Conservation (phyloP, 2,329 filamentous ascomycete species). For the Penicillium sp. region DNA sequence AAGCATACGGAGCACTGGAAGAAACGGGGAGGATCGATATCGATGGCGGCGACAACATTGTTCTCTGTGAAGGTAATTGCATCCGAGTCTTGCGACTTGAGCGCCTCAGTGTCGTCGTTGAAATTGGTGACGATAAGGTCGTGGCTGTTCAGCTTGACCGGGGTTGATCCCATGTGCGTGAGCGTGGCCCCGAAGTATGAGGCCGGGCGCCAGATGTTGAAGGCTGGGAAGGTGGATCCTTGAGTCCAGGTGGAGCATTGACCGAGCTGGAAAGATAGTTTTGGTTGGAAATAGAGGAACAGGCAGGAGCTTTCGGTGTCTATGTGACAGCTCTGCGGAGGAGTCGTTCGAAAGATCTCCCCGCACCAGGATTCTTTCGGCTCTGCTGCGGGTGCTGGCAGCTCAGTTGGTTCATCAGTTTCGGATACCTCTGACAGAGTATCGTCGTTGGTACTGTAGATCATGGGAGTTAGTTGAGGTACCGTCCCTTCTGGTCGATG, state of each 20-base stretch:
- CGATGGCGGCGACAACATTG: neutral
- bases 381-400: neutral
- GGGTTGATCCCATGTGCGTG: neutral
- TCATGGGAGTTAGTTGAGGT: neutral
- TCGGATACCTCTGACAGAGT: neutral
- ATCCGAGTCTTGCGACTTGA: neutral
- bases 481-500: neutral
- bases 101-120: neutral
- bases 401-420: neutral
- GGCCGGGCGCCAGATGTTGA: constrained; percentile 5
- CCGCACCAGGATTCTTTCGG: neutral
- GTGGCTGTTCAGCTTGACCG: constrained; percentile 2
- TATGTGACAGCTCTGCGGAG: neutral
- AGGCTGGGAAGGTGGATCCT: neutral
- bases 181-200: neutral
- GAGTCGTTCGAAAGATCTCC: neutral
- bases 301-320: neutral
- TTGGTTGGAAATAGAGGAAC: neutral
- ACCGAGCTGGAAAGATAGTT: constrained; percentile 1
- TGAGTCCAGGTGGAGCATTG: constrained; percentile 1
- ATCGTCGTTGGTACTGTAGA: neutral
- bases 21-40: constrained; percentile 2
- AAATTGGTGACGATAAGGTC: constrained; percentile 1
- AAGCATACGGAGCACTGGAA: neutral
- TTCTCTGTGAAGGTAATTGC: neutral